phyloP scores from a whole-genome alignment of 176 grass and related monocot genomes.

The Stipa capillata region DNA sequence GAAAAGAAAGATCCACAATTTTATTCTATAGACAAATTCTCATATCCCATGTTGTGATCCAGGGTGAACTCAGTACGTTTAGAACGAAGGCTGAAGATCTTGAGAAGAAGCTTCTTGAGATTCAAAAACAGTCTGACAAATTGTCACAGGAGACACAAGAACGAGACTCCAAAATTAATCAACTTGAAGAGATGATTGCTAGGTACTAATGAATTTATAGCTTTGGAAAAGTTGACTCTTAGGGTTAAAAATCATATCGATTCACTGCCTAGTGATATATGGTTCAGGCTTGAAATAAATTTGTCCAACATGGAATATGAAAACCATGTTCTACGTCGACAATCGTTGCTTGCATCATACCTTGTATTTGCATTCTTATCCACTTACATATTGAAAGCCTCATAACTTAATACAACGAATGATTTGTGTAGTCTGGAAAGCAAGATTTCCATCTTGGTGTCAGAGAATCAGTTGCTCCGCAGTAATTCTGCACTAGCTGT shows the following conservation, averaged over 20 bases:
- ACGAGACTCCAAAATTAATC: conserved; percentile 37
- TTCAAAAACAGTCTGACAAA: conserved; percentile 44
- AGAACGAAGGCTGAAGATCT: conserved; percentile 78
- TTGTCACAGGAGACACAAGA: conserved; percentile 58
- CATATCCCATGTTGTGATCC: conserved; percentile 3
- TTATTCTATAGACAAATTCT: neutral
- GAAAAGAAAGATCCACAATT: neutral
- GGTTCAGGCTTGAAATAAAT: conserved; percentile 62
- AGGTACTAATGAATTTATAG: conserved; percentile 39
- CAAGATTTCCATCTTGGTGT: conserved; percentile 65
- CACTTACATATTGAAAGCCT: neutral
- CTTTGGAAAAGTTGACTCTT: neutral
- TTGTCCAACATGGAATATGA: conserved; percentile 73
- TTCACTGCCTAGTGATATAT: conserved; percentile 18
- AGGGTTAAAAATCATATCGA: neutral
- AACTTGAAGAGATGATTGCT: conserved; percentile 70
- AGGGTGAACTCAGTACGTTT: conserved; percentile 60
- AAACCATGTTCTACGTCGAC: conserved; percentile 71
- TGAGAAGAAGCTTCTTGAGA: conserved; percentile 54
- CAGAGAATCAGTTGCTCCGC: conserved; percentile 51
- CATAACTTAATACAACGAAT: neutral
- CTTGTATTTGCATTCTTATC: neutral
- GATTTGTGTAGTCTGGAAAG: conserved; percentile 46
- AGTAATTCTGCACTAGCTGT: conserved; percentile 34
- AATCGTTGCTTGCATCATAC: conserved; percentile 56